Evolutionary conservation across 2,329 filamentous ascomycete genomes (phyloP).

Genomic region (Diatrype stigma): DNA sequence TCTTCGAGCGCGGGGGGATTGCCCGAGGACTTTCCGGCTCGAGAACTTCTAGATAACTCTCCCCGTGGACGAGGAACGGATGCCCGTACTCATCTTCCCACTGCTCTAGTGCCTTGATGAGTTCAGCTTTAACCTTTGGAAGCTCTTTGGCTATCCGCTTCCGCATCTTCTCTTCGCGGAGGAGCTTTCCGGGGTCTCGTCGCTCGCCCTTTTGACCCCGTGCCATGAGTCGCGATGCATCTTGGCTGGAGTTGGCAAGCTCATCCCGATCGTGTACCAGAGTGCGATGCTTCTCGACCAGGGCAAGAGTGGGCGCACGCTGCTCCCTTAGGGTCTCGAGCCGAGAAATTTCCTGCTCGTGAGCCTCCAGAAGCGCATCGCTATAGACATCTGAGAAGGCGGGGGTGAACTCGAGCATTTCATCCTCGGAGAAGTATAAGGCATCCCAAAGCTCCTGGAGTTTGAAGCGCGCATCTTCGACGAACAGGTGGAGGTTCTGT

Average conservation of each 20-base stretch:
- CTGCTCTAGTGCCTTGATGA: constrained; percentile 72
- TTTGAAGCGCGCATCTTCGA: constrained; percentile 87
- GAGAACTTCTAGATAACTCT: constrained; percentile 84
- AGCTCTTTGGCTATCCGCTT: constrained; percentile 96
- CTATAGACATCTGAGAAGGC: constrained; percentile 97
- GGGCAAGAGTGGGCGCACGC: constrained; percentile 73
- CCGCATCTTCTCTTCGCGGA: constrained; percentile 97
- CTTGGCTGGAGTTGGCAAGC: constrained; percentile 84
- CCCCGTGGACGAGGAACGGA: constrained; percentile 88
- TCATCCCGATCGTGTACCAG: constrained; percentile 84
- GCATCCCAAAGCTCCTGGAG: constrained; percentile 94
- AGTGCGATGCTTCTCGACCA: constrained; percentile 78
- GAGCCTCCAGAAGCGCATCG: constrained; percentile 88
- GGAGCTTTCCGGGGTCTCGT: constrained; percentile 87
- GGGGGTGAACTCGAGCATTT: constrained; percentile 97
- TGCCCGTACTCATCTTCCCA: constrained; percentile 95
- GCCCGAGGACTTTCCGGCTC: constrained; percentile 58
- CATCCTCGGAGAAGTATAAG: constrained; percentile 92
- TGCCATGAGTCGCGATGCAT: constrained; percentile 87
- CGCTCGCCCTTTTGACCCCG: constrained; percentile 91
- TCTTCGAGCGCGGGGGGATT: constrained; percentile 65
- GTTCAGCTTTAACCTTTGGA: constrained; percentile 82
- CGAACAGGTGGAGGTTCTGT: constrained; percentile 91
- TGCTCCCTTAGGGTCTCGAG: constrained; percentile 82
- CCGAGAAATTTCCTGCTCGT: constrained; percentile 83